Evolutionary conservation across 1,284 basidiomycete genomes (phyloP), one percentile per base, ranked within the genome.

Genomic region (Apiotrichum montevideense): DNA sequence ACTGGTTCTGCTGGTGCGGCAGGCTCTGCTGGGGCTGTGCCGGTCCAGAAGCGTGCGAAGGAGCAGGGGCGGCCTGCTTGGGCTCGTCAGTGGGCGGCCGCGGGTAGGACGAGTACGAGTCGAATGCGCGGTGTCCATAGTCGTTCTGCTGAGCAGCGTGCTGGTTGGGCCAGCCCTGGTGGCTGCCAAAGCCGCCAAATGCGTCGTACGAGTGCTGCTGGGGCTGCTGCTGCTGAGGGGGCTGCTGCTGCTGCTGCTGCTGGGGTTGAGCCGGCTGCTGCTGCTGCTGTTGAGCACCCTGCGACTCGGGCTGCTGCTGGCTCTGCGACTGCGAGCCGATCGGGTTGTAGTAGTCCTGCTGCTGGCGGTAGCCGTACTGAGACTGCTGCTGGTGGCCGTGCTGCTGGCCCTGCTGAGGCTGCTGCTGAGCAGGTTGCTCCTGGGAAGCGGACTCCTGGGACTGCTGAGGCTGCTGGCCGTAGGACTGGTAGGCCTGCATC

Each of bases 51-150:
- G 70, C 63, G 62, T 72, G 72, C 15, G 69, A 65, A 43, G 66
- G 63, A 29, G 70, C 63, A 6, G 67, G 64, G 11, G 62, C 61
- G 37, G 65, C 57, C 42, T 63, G 52, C 66, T 76, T 74, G 56
- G 68, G 61, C 52, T 75, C 73, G 35, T 75, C 73, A n/a, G 63
- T 57, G 6, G 66, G 66, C 11, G 69, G 69, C 56, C 74, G 69
- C 48, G 72, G 70, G 70, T 77, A 77, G 13, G 73, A 73, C 46
- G 66, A 64, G 64, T 75, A 77, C 46, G 74, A 75, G 61, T 77
- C 75, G 58, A 75, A 77, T 11, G 63, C 62, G 66, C 71, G 61
- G 43, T 63, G 55, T 39, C 55, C 61, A 50, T 63, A 61, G 35
- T 55, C 59, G 59, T 43, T 54, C 55, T 61, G 59, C 56, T 61